A percentile compares a stretch with the other conserved stretches of the same genome.
phyloP scores from a whole-genome alignment of 305 asterid species.

The Solanum hybrid region DNA sequence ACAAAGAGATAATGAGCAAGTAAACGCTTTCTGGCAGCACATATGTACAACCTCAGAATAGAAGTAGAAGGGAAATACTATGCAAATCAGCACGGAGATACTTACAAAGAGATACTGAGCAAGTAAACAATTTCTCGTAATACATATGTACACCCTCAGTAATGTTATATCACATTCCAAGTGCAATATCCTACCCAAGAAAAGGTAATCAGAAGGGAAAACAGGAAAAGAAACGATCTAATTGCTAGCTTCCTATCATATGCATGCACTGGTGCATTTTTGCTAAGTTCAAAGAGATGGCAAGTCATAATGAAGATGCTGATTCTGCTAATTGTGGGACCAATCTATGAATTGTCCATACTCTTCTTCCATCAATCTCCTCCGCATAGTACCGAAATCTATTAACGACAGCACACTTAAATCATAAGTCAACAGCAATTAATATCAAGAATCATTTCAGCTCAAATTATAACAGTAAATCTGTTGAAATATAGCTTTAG shows the following conservation, averaged over 20 bases:
- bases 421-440: not conserved
- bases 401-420: slow-evolving; percentile 12
- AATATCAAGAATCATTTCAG: not conserved
- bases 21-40: not conserved
- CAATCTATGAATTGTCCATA: slow-evolving; percentile 64
- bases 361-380: slow-evolving; percentile 38
- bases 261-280: not conserved
- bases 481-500: not conserved
- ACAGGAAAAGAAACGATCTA: not conserved
- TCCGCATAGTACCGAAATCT: slow-evolving; percentile 52
- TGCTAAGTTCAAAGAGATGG: not conserved
- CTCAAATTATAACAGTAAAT: not conserved
- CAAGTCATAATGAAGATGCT: slow-evolving; percentile 34
- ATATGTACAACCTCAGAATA: not conserved
- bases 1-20: not conserved
- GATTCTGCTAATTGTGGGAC: slow-evolving; percentile 54
- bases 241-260: not conserved
- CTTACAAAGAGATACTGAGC: not conserved
- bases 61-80: not conserved
- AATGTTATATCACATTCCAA: not conserved
- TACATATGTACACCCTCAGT: not conserved
- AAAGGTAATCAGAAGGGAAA: not conserved
- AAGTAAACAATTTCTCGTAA: not conserved
- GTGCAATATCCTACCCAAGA: not conserved
- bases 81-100: not conserved